phyloP scores from a whole-genome alignment of 1,284 basidiomycete genomes.

The Cryptococcus sp. region DNA sequence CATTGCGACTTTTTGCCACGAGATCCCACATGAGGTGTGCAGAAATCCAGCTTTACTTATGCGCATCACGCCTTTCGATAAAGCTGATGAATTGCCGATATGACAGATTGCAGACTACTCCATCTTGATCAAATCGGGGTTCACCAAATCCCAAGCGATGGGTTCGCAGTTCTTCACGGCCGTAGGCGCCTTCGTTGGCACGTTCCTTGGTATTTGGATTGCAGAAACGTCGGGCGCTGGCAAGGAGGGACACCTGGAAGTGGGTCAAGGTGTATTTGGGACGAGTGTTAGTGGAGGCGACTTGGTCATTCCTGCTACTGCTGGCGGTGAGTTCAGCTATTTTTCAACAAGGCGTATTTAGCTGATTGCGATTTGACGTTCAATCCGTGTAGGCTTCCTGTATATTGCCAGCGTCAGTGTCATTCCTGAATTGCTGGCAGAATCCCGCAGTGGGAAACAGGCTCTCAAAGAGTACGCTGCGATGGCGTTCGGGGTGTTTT shows the following conservation, averaged over 20 bases:
- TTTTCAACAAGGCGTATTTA: neutral
- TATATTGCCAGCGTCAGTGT: conserved; percentile 90
- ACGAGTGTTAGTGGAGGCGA: conserved; percentile 75
- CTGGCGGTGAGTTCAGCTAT: conserved; percentile 63
- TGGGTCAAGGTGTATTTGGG: conserved; percentile 71
- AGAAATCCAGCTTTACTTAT: neutral
- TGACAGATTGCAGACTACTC: conserved; percentile 79
- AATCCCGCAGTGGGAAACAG: conserved; percentile 80
- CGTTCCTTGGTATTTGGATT: conserved; percentile 85
- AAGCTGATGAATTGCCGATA: neutral
- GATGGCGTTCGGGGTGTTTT: conserved; percentile 81
- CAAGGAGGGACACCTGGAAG: conserved; percentile 24
- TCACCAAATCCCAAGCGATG: conserved; percentile 86
- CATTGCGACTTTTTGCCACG: conserved; percentile 85
- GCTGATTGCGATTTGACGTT: conserved; percentile 1
- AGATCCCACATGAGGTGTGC: conserved; percentile 74
- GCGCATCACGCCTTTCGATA: no score
- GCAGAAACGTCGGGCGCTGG: conserved; percentile 56
- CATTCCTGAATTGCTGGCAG: conserved; percentile 77
- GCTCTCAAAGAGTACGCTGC: conserved; percentile 86
- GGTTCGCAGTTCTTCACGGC: conserved; percentile 86
- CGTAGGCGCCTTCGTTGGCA: conserved; percentile 83
- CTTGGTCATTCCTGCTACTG: conserved; percentile 80
- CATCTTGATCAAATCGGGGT: conserved; percentile 82
- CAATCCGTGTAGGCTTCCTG: conserved; percentile 64